phyloP scores from a whole-genome alignment of 345 rosid species.

The Laguncularia racemosa region DNA sequence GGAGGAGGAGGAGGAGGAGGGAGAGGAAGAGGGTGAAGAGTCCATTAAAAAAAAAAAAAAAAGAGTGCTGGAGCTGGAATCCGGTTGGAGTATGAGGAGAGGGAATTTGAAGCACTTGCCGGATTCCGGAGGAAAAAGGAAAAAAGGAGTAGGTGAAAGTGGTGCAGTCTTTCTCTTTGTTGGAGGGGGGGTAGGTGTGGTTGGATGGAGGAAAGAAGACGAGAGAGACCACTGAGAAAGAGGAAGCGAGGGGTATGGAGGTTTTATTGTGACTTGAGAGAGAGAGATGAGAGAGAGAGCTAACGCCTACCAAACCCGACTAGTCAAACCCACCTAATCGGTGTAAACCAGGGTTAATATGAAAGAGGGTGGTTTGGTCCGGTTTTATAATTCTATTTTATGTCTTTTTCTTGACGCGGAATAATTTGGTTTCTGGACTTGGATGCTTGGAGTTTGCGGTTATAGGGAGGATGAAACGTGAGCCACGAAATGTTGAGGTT shows the following conservation, averaged over 20 bases:
- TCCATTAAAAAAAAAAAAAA: too few relatives aligned
- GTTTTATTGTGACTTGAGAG: constrained; percentile 6
- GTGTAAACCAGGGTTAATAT: constrained; percentile 30
- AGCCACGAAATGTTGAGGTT: too few relatives aligned
- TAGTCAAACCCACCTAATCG: constrained; percentile 48
- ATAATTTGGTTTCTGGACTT: too few relatives aligned
- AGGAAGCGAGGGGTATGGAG: neutral
- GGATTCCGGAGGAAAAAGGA: neutral
- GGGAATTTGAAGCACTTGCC: neutral
- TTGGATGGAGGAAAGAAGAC: constrained; percentile 48
- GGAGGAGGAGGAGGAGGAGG: neutral
- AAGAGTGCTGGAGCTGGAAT: constrained; percentile 5
- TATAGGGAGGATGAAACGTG: too few relatives aligned
- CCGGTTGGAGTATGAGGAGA: neutral
- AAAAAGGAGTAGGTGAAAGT: neutral
- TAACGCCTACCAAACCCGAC: constrained; percentile 70
- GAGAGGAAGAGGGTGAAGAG: constrained; percentile 5
- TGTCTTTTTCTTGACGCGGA: too few relatives aligned
- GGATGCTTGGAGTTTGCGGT: too few relatives aligned
- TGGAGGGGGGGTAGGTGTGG: constrained; percentile 10
- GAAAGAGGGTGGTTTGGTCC: too few relatives aligned
- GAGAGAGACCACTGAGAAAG: constrained; percentile 4
- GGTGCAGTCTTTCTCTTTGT: neutral
- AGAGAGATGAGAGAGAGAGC: constrained; percentile 15
- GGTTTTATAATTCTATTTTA: too few relatives aligned